Evolutionary conservation across 805 yeast genomes (phyloP).

Genomic region (Jamesozyma spencerorum): DNA sequence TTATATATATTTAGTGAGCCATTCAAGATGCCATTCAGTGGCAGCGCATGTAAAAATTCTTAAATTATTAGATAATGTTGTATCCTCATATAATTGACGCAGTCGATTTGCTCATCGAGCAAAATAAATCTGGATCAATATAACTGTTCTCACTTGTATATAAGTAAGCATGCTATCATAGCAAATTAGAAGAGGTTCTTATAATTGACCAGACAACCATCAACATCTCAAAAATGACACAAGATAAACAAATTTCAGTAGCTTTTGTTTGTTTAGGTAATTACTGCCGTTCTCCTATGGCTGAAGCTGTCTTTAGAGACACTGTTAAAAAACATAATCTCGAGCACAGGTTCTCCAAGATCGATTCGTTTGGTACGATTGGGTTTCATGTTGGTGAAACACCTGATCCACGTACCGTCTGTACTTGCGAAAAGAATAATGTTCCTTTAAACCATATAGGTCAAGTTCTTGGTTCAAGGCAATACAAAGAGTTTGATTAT

Average conservation of each 20-base stretch:
- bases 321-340: slow-evolving; percentile 43
- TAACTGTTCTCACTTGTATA: too few species aligned
- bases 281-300: slow-evolving; percentile 95
- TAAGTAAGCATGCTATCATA: too few species aligned
- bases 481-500: slow-evolving; percentile 55
- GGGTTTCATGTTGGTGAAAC: slow-evolving; percentile 74
- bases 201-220: too few species aligned
- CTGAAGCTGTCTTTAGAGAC: slow-evolving; percentile 80
- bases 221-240: slow-evolving; percentile 7
- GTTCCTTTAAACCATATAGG: slow-evolving; percentile 70
- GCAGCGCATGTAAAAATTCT: too few species aligned
- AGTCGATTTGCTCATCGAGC: too few species aligned
- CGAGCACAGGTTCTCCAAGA: slow-evolving; percentile 36
- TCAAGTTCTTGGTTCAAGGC: slow-evolving; percentile 48
- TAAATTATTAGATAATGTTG: too few species aligned
- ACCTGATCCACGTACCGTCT: slow-evolving; percentile 69
- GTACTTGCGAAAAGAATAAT: slow-evolving; percentile 59
- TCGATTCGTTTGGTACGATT: slow-evolving; percentile 87
- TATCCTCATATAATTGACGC: too few species aligned
- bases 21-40: too few species aligned
- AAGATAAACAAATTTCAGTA: slow-evolving; percentile 39
- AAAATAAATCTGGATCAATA: too few species aligned
- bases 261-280: slow-evolving; percentile 91
- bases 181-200: too few species aligned
- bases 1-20: too few species aligned